These are phyloP conservation scores for Backusella tarrabulga DNA, from an alignment of 192 early-diverging fungal genomes.

Conservation along the genomic window DNA sequence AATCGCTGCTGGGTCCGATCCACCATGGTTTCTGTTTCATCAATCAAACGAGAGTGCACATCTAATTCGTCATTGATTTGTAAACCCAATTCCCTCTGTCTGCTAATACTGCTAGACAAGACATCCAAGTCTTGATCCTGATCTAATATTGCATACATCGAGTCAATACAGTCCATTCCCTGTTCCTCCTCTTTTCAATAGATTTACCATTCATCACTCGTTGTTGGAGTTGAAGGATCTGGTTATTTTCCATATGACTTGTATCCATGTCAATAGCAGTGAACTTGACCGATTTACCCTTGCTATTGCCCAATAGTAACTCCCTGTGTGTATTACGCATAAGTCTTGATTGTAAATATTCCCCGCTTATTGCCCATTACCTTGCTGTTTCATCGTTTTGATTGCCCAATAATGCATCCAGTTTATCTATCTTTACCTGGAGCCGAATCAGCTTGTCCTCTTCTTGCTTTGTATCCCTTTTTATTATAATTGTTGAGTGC, in stretches of 20 bases:
- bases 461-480: slow-evolving; percentile 45
- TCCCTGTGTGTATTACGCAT: background rate
- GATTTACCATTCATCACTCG: slow-evolving; percentile 60
- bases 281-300: background rate
- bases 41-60: slow-evolving; percentile 64
- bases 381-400: slow-evolving; percentile 44
- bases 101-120: slow-evolving; percentile 53
- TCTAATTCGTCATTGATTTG: slow-evolving; percentile 76
- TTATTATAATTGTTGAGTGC: slow-evolving; percentile 29
- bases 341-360: no score
- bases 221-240: slow-evolving; percentile 62
- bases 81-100: slow-evolving; percentile 71
- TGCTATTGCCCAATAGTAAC: slow-evolving; percentile 2
- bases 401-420: slow-evolving; percentile 48
- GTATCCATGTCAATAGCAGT: slow-evolving; percentile 33
- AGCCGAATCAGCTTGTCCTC: slow-evolving; percentile 65
- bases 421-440: slow-evolving; percentile 58
- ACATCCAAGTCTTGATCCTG: slow-evolving; percentile 77
- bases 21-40: slow-evolving; percentile 67
- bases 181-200: background rate
- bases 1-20: slow-evolving; percentile 52
- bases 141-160: slow-evolving; percentile 41
- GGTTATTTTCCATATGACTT: slow-evolving; percentile 43
- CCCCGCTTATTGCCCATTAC: slow-evolving; percentile 14
- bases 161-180: background rate